Base-by-base conservation (phyloP, 2,329 filamentous ascomycete genomes). In the Pseudocercospora fijiensis region DNA sequence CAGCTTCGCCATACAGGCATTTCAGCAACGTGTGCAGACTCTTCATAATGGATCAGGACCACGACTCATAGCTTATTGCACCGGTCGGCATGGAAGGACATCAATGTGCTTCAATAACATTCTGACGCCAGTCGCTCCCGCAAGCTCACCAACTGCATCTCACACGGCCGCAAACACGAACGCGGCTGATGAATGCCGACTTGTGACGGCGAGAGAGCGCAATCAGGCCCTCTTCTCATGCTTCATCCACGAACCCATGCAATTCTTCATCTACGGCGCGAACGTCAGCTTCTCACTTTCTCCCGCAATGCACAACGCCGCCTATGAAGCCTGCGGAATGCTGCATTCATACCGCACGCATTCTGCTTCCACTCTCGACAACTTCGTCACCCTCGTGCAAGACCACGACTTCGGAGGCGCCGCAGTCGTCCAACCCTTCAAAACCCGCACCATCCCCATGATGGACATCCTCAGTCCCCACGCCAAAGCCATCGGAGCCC, bases 291-390 rank as follows among this genome's bases (percentile, higher is more conserved):
- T 90, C 77, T 91, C 88, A 73, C 75, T 92, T 61, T 92, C 90
- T 0, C 90, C 90, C 0, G 87, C 88, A 6, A 92, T 92, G 89
- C 90, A 93, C 74, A 90, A 87, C 60, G 82, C 87, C 5, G 90
- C 89, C 0, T 86, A 90, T 63, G 80, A 82, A 58, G 84, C 83
- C 24, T 86, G 86, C 67, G 90, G 89, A 0, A 85, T 92, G 73
- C 86, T 86, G 0, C 90, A 92, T 69, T 76, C 81, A 5, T 92
- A 91, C 72, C 77, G 80, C n/a, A 85, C 86, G 1, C 82, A 86
- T 62, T 88, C 90, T 57, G 86, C 87, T 4, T 78, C 82, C 18
- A 85, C 85, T 0, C 75, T 92, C 10, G 83, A 85, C 41, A 85
- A 85, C 10, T 79, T 92, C 91, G 2, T 85, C 89, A 26, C 83